phyloP scores from a whole-genome alignment of 2,329 filamentous ascomycete species.

The Aspergillus caelatus region DNA sequence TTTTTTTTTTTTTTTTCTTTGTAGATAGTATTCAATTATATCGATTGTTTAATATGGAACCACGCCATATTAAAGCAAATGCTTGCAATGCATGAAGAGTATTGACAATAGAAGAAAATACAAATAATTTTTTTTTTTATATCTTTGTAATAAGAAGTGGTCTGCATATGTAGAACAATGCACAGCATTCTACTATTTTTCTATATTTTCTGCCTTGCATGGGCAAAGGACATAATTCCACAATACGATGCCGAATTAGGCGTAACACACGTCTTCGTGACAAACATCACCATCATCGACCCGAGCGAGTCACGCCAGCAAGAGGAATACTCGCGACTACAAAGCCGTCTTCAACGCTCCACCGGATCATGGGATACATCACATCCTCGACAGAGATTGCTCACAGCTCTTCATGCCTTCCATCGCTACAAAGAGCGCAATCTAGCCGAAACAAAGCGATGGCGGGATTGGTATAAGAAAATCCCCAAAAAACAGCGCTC shows the following conservation, averaged over 20 bases:
- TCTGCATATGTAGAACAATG: not conserved
- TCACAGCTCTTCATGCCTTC: conserved; percentile 30
- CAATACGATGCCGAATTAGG: not conserved
- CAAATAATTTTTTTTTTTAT: too few species aligned
- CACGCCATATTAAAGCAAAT: too few species aligned
- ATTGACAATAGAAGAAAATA: too few species aligned
- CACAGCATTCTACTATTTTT: not conserved
- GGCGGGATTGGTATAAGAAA: conserved; percentile 27
- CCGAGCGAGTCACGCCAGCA: not conserved
- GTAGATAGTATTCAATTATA: too few species aligned
- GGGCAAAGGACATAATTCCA: not conserved
- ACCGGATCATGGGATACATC: conserved; percentile 21
- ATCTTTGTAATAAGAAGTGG: rapidly evolving
- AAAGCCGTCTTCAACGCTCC: conserved; percentile 18
- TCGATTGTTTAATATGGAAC: too few species aligned
- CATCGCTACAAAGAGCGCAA: conserved; percentile 25
- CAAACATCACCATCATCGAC: conserved; percentile 16
- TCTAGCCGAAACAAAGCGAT: conserved; percentile 22
- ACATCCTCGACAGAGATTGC: conserved; percentile 30
- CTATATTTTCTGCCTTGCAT: not conserved
- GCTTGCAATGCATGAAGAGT: too few species aligned
- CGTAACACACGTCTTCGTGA: conserved; percentile 15
- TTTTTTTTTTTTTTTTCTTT: too few species aligned
- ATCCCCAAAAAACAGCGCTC: conserved; percentile 20
- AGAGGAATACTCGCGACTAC: conserved; percentile 20